phyloP scores from a whole-genome alignment of 768 basidiomycete genomes.

The Hortiboletus flavorubellus region DNA sequence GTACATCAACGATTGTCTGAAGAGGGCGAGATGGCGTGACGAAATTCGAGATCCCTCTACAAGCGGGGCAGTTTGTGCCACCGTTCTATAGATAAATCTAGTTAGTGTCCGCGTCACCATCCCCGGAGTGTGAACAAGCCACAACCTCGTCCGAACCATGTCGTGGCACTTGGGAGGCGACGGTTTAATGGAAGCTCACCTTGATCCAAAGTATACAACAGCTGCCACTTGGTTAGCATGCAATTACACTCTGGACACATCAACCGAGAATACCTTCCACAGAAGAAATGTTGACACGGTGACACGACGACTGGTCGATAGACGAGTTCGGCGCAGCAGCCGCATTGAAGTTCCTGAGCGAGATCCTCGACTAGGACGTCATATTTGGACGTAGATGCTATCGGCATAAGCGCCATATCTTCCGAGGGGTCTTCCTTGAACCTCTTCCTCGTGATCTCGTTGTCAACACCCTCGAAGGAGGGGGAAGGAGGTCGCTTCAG shows the following conservation, averaged over 20 bases:
- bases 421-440: slow-evolving; percentile 45
- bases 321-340: slow-evolving; percentile 79
- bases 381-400: slow-evolving; percentile 21
- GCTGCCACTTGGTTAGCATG: slow-evolving; percentile 52
- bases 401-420: slow-evolving; percentile 14
- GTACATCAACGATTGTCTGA: slow-evolving; percentile 66
- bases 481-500: slow-evolving; percentile 64
- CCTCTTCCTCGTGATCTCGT: slow-evolving; percentile 54
- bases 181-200: slow-evolving; percentile 46
- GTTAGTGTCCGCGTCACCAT: slow-evolving; percentile 5
- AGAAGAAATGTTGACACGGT: slow-evolving; percentile 90
- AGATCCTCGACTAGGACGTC: slow-evolving; percentile 54
- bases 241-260: not conserved
- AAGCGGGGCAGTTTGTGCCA: slow-evolving; percentile 81
- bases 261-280: slow-evolving; percentile 62
- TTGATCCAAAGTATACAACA: slow-evolving; percentile 82
- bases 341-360: slow-evolving; percentile 76
- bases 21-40: slow-evolving; percentile 72
- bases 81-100: slow-evolving; percentile 55
- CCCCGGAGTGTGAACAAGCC: not conserved
- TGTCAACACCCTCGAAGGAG: slow-evolving; percentile 50
- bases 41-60: slow-evolving; percentile 63
- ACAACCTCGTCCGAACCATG: not conserved
- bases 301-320: slow-evolving; percentile 79
- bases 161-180: slow-evolving; percentile 1